These are phyloP conservation scores for Isochrysis galbana DNA, from an alignment of 78 protist genomes.

Conservation along the genomic window DNA sequence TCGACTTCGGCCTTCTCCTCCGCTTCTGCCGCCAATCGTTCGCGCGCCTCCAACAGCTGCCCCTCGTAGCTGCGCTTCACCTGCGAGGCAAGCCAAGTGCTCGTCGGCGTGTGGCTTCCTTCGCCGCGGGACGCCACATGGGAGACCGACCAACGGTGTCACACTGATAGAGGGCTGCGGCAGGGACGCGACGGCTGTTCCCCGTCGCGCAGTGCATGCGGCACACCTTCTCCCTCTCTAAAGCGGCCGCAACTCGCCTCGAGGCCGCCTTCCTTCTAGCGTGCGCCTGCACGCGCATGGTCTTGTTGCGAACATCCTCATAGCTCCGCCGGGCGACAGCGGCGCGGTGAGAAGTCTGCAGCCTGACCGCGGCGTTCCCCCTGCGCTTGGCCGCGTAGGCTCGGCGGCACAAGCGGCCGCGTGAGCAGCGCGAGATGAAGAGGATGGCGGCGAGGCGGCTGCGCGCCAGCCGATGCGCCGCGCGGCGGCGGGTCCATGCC, in stretches of 20 bases:
- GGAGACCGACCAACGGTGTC: too few species aligned
- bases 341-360: background rate
- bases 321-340: background rate
- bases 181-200: too few species aligned
- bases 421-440: background rate
- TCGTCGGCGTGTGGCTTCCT: too few species aligned
- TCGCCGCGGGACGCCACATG: too few species aligned
- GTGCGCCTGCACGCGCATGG: background rate
- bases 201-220: too few species aligned
- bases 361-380: background rate
- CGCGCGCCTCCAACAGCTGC: background rate
- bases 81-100: too few species aligned
- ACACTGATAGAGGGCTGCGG: too few species aligned
- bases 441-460: background rate
- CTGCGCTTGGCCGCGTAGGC: background rate
- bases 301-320: background rate
- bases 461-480: background rate
- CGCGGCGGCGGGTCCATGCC: background rate
- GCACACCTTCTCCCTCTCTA: too few species aligned
- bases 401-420: background rate
- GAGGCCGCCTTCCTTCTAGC: background rate
- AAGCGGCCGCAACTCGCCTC: too few species aligned
- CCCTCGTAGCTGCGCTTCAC: background rate
- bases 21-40: background rate
- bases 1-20: background rate